Evolutionary conservation across 805 yeast species (phyloP), one percentile per base, ranked within the genome.

Genomic region (Saccharomycopsis sp.): DNA sequence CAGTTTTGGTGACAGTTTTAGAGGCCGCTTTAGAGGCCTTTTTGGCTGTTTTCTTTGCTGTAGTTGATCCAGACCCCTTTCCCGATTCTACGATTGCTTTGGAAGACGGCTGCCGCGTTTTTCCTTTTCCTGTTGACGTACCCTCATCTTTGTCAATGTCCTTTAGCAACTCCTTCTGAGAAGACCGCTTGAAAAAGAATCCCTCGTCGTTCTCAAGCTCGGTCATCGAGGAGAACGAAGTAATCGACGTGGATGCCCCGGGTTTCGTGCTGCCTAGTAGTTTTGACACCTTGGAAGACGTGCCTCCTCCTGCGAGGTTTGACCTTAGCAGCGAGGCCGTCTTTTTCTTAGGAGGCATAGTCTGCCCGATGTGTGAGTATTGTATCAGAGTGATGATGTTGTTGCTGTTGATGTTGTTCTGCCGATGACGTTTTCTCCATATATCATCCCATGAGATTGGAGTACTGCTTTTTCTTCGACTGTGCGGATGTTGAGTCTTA

Each of bases 211-310:
- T 55, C 46, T 59, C 61, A 24, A 59, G 50, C 89, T 95, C 76
- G 95, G 95, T 60, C 96, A 88, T 71, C 87, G 82, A 65, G 94
- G 18, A 16, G 7, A 44, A 16, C 21, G 21, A 44, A 29, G 37
- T 29, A 7, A 29, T 29, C 5, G 37, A 29, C 9, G 37, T 12
- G 12, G 37, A 5, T 7, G 12, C 9, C 9, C 37, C 37, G 9
- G 37, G 5, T 95, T 29, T 89, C 88, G 71, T 78, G 86, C 48
- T 20, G 21, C 16, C 16, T 18, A 44, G 21, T 12, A 44, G 48
- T 12, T 44, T 44, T 5, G 48, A 44, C 48, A 44, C 48, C 16
- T 44, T 44, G 16, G 21, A 16, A 44, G 18, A n/a, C 48, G 48
- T 44, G 8, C 8, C 21, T 7, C 48, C 48, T 18, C 8, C 48